Base-by-base conservation (phyloP, 2,329 filamentous ascomycete species). In the Xylariaceae sp. region DNA sequence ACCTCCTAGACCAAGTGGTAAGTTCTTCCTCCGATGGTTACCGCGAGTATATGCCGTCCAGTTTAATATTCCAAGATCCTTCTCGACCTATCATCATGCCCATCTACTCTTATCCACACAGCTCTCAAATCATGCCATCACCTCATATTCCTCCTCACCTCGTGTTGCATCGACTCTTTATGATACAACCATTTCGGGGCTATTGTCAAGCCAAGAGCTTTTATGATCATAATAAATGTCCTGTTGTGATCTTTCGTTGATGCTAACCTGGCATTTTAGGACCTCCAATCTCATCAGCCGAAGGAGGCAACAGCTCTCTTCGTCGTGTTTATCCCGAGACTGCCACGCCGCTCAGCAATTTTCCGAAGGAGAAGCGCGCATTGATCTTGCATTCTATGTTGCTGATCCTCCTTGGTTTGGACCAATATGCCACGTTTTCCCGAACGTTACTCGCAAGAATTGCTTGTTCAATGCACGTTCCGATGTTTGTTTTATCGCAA, bases 371-470 rank as follows among this genome's bases (percentile, higher is more conserved):
- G 49, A 88, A 87, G 66, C 79, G 87, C 44, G 81, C 82, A 21
- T 76, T 92, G 7, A 79, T 96, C 6, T 74, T 96, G 7, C 88
- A 95, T 65, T 83, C 86, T 0, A 76, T 91, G 41, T 76, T 96
- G 0, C 77, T 96, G 2, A 77, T 95, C 21, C 67, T 93, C 5
- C 75, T 96, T 2, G 92, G 89, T 2, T 75, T 96, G 14, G 87
- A 95, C 67, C 85, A 89, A 60, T 96, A 95, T 72, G 84, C 81
- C 42, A 84, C 89, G 3, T 87, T 90, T 66, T 89, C 90, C 2
- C 84, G 90, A 12, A 79, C 90, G 2, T 76, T 95, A 19, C 79
- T 96, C 50, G 75, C 91, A 16, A 81, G 89, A 61, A 71, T 93
- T 41, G 80, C 89, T 1, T 88, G 87, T 1, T 90, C 89, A 6